These are phyloP conservation scores for Xylaria telfairii DNA, from an alignment of 495 filamentous ascomycete genomes.

Conservation along the genomic window DNA sequence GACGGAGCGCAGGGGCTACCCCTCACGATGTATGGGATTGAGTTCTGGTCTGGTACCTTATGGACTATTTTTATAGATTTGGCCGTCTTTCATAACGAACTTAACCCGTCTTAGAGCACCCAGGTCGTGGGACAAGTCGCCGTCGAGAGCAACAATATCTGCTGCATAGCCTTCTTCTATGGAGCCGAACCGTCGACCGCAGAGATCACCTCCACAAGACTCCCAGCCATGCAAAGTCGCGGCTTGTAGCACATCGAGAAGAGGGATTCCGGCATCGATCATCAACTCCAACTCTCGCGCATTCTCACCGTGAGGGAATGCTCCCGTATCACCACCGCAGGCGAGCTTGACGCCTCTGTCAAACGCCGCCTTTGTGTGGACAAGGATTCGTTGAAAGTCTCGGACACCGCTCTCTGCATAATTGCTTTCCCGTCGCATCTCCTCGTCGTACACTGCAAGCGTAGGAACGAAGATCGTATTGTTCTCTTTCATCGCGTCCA, in stretches of 20 bases:
- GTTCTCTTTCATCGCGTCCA: constrained; percentile 47
- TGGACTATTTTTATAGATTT: constrained; percentile 44
- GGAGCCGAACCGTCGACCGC: constrained; percentile 56
- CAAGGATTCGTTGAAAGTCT: constrained; percentile 30
- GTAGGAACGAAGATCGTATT: constrained; percentile 58
- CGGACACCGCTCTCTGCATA: constrained; percentile 4
- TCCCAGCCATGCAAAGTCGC: constrained; percentile 58
- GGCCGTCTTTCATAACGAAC: constrained; percentile 61
- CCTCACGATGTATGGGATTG: neutral
- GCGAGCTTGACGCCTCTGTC: constrained; percentile 54
- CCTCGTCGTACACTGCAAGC: constrained; percentile 47
- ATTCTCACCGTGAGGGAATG: constrained; percentile 58
- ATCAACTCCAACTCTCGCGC: constrained; percentile 57
- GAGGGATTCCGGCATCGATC: constrained; percentile 54
- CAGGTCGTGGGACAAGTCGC: constrained; percentile 43
- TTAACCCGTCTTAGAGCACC: constrained; percentile 52
- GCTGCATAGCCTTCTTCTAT: constrained; percentile 53
- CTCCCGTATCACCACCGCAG: constrained; percentile 58
- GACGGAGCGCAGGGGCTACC: neutral
- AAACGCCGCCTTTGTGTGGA: constrained; percentile 41
- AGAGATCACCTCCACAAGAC: constrained; percentile 55
- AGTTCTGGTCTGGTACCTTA: neutral
- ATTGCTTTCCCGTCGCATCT: constrained; percentile 17
- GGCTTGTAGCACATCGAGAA: constrained; percentile 53
- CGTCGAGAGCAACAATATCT: constrained; percentile 55